These are phyloP conservation scores for Quercus agrifolia DNA, from an alignment of 306 rosid species.

Conservation along the genomic window DNA sequence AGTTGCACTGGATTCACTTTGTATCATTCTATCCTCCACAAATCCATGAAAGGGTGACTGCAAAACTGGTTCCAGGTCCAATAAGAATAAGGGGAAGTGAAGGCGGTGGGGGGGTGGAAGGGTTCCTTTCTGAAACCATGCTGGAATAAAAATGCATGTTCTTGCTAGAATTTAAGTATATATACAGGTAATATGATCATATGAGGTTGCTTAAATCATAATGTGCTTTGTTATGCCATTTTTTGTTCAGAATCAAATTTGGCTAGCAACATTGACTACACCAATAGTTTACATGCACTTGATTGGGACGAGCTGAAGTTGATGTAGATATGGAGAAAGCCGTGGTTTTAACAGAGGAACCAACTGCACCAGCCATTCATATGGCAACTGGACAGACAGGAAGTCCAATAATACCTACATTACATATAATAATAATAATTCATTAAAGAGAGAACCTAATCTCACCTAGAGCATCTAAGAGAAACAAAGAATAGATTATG, in stretches of 20 bases:
- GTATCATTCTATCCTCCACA: conserved; percentile 77
- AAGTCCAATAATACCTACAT: conserved; percentile 73
- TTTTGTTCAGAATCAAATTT: conserved; percentile 56
- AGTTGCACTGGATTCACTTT: conserved; percentile 41
- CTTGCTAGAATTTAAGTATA: conserved; percentile 17
- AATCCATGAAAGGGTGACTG: conserved; percentile 71
- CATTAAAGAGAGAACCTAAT: neutral
- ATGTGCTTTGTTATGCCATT: conserved; percentile 17
- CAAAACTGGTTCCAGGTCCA: conserved; percentile 97
- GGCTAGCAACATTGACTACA: conserved; percentile 84
- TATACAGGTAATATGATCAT: neutral
- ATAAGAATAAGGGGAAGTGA: conserved; percentile 79
- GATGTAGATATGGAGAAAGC: conserved; percentile 83
- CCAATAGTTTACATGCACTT: conserved; percentile 82
- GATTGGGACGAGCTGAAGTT: conserved; percentile 60
- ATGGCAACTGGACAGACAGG: conserved; percentile 82
- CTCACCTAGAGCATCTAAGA: conserved; percentile 3
- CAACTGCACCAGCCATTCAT: conserved; percentile 91
- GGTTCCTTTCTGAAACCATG: conserved; percentile 74
- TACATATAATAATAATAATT: neutral
- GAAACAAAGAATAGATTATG: neutral
- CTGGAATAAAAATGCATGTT: conserved; percentile 55
- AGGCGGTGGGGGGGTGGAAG: conserved; percentile 51
- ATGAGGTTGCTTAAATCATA: neutral
- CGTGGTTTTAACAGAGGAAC: conserved; percentile 84